Base-by-base conservation (phyloP, 352 stramenopile species). In the Phytophthora syringae region DNA sequence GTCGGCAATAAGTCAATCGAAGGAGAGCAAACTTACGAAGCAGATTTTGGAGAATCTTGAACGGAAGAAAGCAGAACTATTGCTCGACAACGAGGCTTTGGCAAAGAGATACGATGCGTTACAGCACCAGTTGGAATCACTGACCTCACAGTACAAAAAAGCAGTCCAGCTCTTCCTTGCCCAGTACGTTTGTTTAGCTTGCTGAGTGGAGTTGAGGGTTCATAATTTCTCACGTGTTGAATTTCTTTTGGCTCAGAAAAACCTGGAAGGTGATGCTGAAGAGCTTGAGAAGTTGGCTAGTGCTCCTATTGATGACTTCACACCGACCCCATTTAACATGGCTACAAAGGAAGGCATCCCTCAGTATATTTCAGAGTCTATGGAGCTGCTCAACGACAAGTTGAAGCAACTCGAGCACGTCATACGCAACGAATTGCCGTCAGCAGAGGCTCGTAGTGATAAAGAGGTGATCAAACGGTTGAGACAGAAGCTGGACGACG, bases 81-180 rank as follows among this genome's bases (percentile, higher is more conserved):
- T 90, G 15, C 65, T 85, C 39, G 80, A 93, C 47, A 92, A 92
- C 43, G 81, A 89, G 36, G 64, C 69, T n/a, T 60, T 93, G 15
- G 65, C 72, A 9, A 86, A 70, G 18, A 84, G 67, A 21, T 91
- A 89, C 39, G 72, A 88, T 22, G 55, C 64, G 7, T 60, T 93
- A 20, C 82, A 92, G 36, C 71, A 78, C 2, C 73, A 85, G 15
- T 61, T 93, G 18, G 79, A 90, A 64, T 76, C 76, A n/a, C 58
- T 93, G 6, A 86, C 75, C 25, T 69, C 76, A 2, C 82, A 90
- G 60, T 92, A 92, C 72, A 88, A 88, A 60, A 91, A 90, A 30
- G 71, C 82, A 5, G 77, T 90, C 25, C 72, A 80, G 52, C 72
- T 92, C 13, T 93, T 93, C 50, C 67, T 93, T 30, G 79, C 82